Base-by-base conservation (phyloP, 345 rosid species). In the Melaleuca alternifolia region DNA sequence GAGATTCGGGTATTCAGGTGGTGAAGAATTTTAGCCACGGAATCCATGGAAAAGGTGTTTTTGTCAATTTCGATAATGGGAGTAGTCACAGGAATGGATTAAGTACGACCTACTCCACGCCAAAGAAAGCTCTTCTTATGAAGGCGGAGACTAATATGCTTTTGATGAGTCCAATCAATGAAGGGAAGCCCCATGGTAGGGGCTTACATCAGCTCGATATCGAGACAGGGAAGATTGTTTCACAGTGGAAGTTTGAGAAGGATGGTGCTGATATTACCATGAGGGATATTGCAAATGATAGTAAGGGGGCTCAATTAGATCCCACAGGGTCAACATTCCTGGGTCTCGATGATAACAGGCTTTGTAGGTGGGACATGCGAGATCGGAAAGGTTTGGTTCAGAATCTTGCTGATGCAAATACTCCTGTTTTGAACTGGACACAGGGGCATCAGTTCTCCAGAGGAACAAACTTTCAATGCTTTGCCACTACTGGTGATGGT, bases 281-380 rank as follows among this genome's bases (percentile, higher is more conserved):
- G 99, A 94, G 94, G 90, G 99, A 97, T 85, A 97, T 97, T 83
- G 88, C 92, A 20, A 97, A 97, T 89, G 99, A 97, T 88, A 94
- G 95, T 86, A 97, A 97, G 92, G 98, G 97, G 48, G 96, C 95
- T 9, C 99, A 97, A 88, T 87, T 97, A 95, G 99, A 97, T 88
- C 99, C 99, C 26, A 91, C 99, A 52, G 98, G 99, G 23, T 95
- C 99, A 0, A 96, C 99, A 12, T 96, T 97, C 90, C 92, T 96
- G 87, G 99, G 99, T 84, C 85, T 97, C 89, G 99, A 97, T 90
- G 94, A 95, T 88, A 97, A 95, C 88, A 92, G 98, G 92, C 99
- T 97, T 87, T 96, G 99, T 84, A 92, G 99, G 90, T 97, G 99
- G 99, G 99, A 97, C 89, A 97, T 97, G 99, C 98, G 99, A 86